Base-by-base conservation (phyloP, 768 basidiomycete species). In the Lentinula lateritia region DNA sequence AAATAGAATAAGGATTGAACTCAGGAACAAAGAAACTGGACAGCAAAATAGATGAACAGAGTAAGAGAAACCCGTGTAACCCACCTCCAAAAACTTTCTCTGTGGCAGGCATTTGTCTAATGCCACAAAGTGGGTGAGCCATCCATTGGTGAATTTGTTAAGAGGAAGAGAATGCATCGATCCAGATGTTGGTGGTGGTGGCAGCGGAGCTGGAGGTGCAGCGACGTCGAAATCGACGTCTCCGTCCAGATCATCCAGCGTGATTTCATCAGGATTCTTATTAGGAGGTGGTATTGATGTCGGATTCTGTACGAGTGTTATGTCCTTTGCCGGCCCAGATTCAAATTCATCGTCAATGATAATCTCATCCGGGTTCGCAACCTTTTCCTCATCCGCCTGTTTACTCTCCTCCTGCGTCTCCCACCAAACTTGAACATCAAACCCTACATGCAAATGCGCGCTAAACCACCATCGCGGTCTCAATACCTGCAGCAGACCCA, bases 391-490 rank as follows among this genome's bases (percentile, higher is more conserved):
- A 6, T 28, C 28, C 28, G 28, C 28, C 28, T 28, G 28, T 28
- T 28, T 28, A 28, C 28, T 28, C 28, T 3, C 28, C 28, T 28
- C 23, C 12, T 15, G 5, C 5, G 32, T 16, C 39, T 50, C 55
- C 60, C 45, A 46, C 46, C 42, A 56, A 7, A 89, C 82, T 0
- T 75, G 72, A 2, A 93, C 95, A 62, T 93, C 88, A 67, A 90
- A 98, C 55, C 89, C 87, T 52, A 88, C 86, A 68, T 98, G 96
- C 54, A 98, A 68, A 73, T 98, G 96, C 0, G 94, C 95, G 3
- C 92, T 74, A 71, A 97, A 97, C 96, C 95, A 98, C 85, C 92
- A 89, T 50, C 80, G 67, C 0, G 95, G 95, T 67, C 83, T 79
- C 36, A 97, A 78, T 28, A 79, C 87, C 36, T 75, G 77, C 23